These are phyloP conservation scores for Yamadazyma insecticola DNA, from an alignment of 805 yeast genomes.

Conservation along the genomic window DNA sequence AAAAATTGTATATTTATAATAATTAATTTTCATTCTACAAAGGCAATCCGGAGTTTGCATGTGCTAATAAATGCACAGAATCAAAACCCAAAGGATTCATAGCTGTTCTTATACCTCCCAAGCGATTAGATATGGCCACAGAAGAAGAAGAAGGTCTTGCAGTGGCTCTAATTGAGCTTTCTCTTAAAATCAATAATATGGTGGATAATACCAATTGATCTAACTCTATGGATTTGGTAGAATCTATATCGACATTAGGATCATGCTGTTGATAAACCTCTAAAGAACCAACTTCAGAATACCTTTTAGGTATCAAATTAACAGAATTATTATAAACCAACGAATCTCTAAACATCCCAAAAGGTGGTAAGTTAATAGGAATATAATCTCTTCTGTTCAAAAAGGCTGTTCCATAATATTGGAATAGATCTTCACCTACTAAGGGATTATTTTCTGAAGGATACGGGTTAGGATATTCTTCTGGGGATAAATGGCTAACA, in stretches of 20 bases:
- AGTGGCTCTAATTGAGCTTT: conserved; percentile 22
- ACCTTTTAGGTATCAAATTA: conserved; percentile 31
- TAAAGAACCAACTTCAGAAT: conserved; percentile 28
- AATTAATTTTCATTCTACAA: too few relatives aligned
- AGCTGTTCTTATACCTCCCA: conserved; percentile 9
- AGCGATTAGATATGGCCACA: conserved; percentile 7
- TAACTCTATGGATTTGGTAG: conserved; percentile 27
- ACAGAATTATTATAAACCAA: conserved; percentile 15
- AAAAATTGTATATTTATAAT: too few relatives aligned
- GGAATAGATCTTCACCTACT: conserved; percentile 11
- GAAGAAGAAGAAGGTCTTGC: conserved; percentile 12
- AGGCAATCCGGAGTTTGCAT: too few relatives aligned
- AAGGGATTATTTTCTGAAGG: conserved; percentile 24
- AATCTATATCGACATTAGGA: conserved; percentile 13
- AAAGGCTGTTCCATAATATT: conserved; percentile 6
- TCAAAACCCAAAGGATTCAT: too few relatives aligned
- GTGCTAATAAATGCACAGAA: too few relatives aligned
- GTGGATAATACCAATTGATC: conserved; percentile 30
- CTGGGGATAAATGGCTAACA: conserved; percentile 4
- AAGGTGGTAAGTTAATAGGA: conserved; percentile 34
- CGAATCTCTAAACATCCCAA: conserved; percentile 30
- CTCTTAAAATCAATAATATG: conserved; percentile 28
- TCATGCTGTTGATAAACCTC: conserved; percentile 29
- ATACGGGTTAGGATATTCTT: conserved; percentile 24
- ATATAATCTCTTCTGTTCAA: conserved; percentile 12